Conservation (phyloP, 805 yeast species). For the Barnettozyma californica region DNA sequence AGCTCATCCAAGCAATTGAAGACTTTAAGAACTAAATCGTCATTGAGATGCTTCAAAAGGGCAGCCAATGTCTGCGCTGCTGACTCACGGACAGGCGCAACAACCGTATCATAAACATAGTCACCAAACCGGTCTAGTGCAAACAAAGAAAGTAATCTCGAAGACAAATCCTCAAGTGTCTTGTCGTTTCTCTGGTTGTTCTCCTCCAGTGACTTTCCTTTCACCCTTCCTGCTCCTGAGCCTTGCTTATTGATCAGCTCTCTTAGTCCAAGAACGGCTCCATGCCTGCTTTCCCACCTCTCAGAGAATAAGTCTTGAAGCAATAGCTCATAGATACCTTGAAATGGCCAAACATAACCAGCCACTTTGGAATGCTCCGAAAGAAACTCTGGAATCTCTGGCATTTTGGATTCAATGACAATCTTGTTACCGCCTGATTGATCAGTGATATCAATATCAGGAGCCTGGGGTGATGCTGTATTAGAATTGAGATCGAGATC, state of each 20-base stretch:
- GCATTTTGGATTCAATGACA: conserved; percentile 71
- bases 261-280: conserved; percentile 87
- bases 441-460: conserved; percentile 57
- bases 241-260: conserved; percentile 85
- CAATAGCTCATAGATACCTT: conserved; percentile 82
- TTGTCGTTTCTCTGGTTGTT: conserved; percentile 60
- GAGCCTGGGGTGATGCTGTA: conserved; percentile 8
- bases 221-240: conserved; percentile 74
- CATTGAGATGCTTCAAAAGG: conserved; percentile 61
- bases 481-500: conserved; percentile 19
- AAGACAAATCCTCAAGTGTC: conserved; percentile 83
- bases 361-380: conserved; percentile 68
- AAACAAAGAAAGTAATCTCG: conserved; percentile 77
- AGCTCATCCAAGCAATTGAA: conserved; percentile 63
- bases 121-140: conserved; percentile 96
- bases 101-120: conserved; percentile 94
- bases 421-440: conserved; percentile 78
- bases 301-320: conserved; percentile 77
- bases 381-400: conserved; percentile 60
- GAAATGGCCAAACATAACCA: conserved; percentile 87
- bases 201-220: conserved; percentile 52
- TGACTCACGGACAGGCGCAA: conserved; percentile 96
- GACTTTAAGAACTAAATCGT: conserved; percentile 50
- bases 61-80: conserved; percentile 95
- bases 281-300: conserved; percentile 93